phyloP scores from a whole-genome alignment of 2,329 filamentous ascomycete genomes.

The Zasmidium citrigriseum region DNA sequence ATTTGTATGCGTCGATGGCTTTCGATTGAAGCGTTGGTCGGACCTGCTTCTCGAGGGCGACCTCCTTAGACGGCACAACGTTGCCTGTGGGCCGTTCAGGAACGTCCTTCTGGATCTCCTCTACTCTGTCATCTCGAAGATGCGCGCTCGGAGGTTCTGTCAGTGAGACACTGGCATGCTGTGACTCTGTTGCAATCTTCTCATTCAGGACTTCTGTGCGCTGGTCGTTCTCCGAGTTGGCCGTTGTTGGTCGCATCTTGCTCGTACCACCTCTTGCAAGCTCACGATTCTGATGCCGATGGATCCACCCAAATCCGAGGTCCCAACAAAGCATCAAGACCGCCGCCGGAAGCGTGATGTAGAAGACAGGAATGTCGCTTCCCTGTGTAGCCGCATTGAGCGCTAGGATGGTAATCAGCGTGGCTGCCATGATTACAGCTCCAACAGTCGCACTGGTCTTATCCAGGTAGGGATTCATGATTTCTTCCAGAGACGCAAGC shows the following conservation, averaged over 20 bases:
- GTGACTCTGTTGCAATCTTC: too few relatives aligned
- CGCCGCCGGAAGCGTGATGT: conserved; percentile 68
- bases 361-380: conserved; percentile 62
- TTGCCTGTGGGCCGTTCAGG: too few relatives aligned
- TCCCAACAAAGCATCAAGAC: conserved; percentile 71
- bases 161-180: too few relatives aligned
- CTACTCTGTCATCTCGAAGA: too few relatives aligned
- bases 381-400: conserved; percentile 62
- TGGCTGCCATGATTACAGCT: conserved; percentile 65
- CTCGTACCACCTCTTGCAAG: conserved; percentile 58
- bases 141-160: too few relatives aligned
- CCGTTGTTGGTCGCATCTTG: conserved; percentile 49
- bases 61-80: not conserved
- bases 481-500: conserved; percentile 62
- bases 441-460: conserved; percentile 66
- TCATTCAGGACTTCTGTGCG: too few relatives aligned
- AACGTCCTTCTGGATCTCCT: too few relatives aligned
- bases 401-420: conserved; percentile 65
- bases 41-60: not conserved
- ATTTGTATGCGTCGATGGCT: conserved; percentile 49
- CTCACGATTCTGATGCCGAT: conserved; percentile 62
- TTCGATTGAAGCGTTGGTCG: conserved; percentile 56
- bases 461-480: conserved; percentile 74
- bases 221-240: too few relatives aligned
- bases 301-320: conserved; percentile 62